Percentiles rank a stretch among this genome's conserved stretches.
phyloP scores from a whole-genome alignment of 495 filamentous ascomycete species.

The Aspergillus kassunensis region DNA sequence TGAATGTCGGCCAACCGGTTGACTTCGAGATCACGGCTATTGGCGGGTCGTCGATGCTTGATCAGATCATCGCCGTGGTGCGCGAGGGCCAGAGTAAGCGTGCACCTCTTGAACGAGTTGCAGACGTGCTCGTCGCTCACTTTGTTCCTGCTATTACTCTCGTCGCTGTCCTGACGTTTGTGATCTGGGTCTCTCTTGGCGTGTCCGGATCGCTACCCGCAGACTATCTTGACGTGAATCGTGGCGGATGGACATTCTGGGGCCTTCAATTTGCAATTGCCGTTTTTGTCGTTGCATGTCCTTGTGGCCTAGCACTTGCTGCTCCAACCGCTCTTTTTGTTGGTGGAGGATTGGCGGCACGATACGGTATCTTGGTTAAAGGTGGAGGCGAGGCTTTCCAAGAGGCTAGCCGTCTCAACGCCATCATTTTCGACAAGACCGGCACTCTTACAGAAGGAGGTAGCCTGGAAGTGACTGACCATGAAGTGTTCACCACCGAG shows the following conservation, averaged over 20 bases:
- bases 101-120: conserved; percentile 81
- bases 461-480: conserved; percentile 73
- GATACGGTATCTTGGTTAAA: conserved; percentile 85
- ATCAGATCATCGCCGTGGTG: conserved; percentile 85
- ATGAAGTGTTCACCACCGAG: conserved; percentile 50
- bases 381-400: conserved; percentile 97
- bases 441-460: conserved; percentile 87
- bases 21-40: conserved; percentile 65
- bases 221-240: conserved; percentile 60
- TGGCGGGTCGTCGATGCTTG: conserved; percentile 80
- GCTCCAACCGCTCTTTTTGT: conserved; percentile 93
- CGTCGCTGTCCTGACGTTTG: conserved; percentile 76
- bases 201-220: conserved; percentile 60
- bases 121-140: conserved; percentile 78
- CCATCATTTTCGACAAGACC: conserved; percentile 94
- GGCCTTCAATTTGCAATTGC: conserved; percentile 89
- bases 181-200: conserved; percentile 78
- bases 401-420: conserved; percentile 80
- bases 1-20: conserved; percentile 74
- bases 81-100: conserved; percentile 86
- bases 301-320: conserved; percentile 87
- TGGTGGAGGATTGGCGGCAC: conserved; percentile 81
- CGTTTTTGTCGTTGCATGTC: conserved; percentile 93
- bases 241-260: conserved; percentile 83
- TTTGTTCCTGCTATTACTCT: conserved; percentile 85